Evolutionary conservation across 805 yeast genomes (phyloP).

Genomic region (Kuraishia molischiana): DNA sequence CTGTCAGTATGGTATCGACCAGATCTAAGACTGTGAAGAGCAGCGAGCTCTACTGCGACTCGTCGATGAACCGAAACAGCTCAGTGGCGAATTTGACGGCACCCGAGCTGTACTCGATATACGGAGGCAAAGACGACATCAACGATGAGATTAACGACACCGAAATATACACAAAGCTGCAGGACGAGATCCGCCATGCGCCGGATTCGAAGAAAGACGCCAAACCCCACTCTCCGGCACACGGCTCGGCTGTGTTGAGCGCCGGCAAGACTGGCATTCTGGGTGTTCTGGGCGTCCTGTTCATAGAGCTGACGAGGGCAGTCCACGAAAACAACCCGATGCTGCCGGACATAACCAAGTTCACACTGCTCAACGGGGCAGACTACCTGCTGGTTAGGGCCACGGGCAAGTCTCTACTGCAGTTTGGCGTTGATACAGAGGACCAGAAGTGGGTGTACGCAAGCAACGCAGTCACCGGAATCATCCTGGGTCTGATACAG

Average conservation of each 20-base stretch:
- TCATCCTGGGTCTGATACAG: conserved; percentile 44
- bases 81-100: conserved; percentile 15
- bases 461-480: conserved; percentile 40
- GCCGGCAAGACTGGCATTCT: conserved; percentile 11
- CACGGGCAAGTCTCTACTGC: neutral
- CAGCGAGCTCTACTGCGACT: no score
- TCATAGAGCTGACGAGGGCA: conserved; percentile 42
- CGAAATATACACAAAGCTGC: conserved; percentile 20
- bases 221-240: conserved; percentile 4
- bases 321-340: conserved; percentile 27
- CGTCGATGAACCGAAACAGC: conserved; percentile 1
- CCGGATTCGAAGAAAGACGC: conserved; percentile 3
- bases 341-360: conserved; percentile 16
- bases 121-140: conserved; percentile 21
- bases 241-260: conserved; percentile 3
- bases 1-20: no score
- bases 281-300: conserved; percentile 39
- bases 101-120: conserved; percentile 17
- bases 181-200: conserved; percentile 18
- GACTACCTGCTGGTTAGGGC: neutral
- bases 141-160: conserved; percentile 16
- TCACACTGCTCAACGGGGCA: conserved; percentile 4
- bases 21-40: no score
- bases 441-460: neutral
- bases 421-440: no score